A percentile compares a stretch with the other conserved stretches of the same genome.
These are phyloP conservation scores for Solanum pimpinellifolium DNA, from an alignment of 257 asterid genomes.

Conservation along the genomic window DNA sequence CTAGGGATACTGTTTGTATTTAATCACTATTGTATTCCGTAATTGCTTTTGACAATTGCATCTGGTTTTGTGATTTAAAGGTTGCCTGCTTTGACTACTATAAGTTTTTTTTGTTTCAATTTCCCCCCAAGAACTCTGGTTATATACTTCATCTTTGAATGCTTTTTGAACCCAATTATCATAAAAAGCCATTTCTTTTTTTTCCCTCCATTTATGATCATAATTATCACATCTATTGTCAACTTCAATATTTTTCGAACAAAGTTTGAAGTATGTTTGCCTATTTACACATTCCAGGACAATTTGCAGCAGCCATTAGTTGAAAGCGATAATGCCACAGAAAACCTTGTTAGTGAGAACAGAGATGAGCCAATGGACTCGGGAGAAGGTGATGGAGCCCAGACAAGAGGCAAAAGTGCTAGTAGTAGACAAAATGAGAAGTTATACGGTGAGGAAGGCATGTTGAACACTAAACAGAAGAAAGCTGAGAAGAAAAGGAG, in stretches of 20 bases:
- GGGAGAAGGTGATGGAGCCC: constrained; percentile 27
- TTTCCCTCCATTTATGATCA: not conserved
- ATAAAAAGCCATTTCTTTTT: not conserved
- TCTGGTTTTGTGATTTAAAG: not conserved
- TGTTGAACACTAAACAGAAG: constrained; percentile 57
- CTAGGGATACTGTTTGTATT: not conserved
- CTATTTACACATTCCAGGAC: constrained; percentile 21
- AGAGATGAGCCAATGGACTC: constrained; percentile 54
- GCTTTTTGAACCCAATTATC: not conserved
- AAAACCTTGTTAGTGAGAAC: constrained; percentile 5
- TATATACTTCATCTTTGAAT: not conserved
- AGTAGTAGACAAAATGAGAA: constrained; percentile 59
- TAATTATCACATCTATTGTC: not conserved
- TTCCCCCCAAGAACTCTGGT: not conserved
- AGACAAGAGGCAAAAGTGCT: constrained; percentile 28
- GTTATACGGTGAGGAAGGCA: constrained; percentile 73
- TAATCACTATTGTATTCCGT: not conserved
- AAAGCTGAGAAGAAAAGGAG: constrained; percentile 60
- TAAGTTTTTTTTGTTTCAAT: not conserved
- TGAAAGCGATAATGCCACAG: not conserved
- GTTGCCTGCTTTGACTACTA: not conserved
- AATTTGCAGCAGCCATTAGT: constrained; percentile 14
- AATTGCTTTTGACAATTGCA: not conserved
- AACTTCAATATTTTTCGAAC: not conserved
- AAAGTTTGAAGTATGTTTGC: not conserved